Base-by-base conservation (phyloP, 2,329 filamentous ascomycete genomes). In the Aspergillus unguis region DNA sequence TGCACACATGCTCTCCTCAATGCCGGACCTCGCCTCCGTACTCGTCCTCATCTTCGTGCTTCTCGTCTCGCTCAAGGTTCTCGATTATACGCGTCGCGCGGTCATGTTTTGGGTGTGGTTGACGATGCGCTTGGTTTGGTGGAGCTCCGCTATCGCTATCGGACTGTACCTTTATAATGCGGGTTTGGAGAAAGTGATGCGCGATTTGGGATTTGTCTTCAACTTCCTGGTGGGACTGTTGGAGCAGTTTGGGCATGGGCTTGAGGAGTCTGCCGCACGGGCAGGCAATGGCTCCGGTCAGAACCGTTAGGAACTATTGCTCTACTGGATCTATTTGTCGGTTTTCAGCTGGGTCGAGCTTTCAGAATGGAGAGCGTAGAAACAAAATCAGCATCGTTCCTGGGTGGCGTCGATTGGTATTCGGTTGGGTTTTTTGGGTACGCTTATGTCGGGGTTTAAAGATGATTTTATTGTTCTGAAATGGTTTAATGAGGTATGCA, bases 91-190 rank as follows among this genome's bases (percentile, higher is more conserved):
- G 17, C 84, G 85, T 56, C 82, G 89, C 55, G 74, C 90, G 23
- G 77, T 95, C 53, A 75, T 90, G 65, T 95, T 85, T 75, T 90
- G 90, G 84, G 82, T 90, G 48, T 76, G 81, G n/a, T 66, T 95
- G 50, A 77, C 79, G 8, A 69, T 89, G 57, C 74, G 80, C 26
- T 60, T 90, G 38, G 68, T 81, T 1, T 83, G 90, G 58, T 94
- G 85, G 83, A 80, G 79, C 1, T 68, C 75, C 2, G 60, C 92
- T 2, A 72, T 79, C 4, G 76, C 78, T 0, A 38, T 84, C 0
- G 77, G 77, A 0, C 74, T 84, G 17, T 77, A 80, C 55, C 76
- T 86, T 3, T 87, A 80, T 56, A 59, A 52, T 23, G 62, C 67
- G 8, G 73, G 73, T 0, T 48, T 62, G 46, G 69, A 69, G 45